Percentiles rank a stretch among this genome's conserved stretches.
phyloP scores from a whole-genome alignment of 345 rosid genomes.

The Psidium friedrichsthalianum region DNA sequence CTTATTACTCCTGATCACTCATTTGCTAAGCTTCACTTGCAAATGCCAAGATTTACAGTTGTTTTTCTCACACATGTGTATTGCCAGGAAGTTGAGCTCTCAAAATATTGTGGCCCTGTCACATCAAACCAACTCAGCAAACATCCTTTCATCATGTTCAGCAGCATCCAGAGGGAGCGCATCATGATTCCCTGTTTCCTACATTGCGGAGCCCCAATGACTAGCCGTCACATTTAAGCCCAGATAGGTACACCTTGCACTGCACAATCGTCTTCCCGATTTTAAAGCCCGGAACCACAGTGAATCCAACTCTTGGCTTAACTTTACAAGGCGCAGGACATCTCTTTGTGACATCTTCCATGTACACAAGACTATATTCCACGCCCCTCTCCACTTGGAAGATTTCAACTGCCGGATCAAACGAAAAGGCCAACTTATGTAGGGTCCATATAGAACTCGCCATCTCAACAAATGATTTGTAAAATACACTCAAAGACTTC shows the following conservation, averaged over 20 bases:
- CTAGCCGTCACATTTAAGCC: conserved; percentile 32
- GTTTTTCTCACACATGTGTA: neutral
- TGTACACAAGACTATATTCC: conserved; percentile 68
- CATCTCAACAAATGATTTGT: conserved; percentile 72
- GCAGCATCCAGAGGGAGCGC: neutral
- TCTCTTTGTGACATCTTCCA: conserved; percentile 64
- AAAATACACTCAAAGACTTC: conserved; percentile 62
- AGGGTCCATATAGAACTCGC: conserved; percentile 80
- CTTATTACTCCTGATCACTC: neutral
- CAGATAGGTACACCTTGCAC: conserved; percentile 64
- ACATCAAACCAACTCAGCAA: neutral
- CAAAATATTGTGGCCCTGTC: neutral
- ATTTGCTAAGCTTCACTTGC: neutral
- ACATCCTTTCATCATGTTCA: neutral
- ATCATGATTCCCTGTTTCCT: neutral
- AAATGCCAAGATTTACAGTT: neutral
- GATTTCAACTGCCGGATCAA: conserved; percentile 77
- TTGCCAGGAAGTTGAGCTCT: neutral
- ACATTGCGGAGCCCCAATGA: neutral
- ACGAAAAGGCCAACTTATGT: conserved; percentile 70
- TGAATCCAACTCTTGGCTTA: conserved; percentile 69
- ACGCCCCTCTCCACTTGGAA: conserved; percentile 78
- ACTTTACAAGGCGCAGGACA: conserved; percentile 15
- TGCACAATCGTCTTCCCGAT: conserved; percentile 64
- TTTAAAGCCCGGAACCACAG: conserved; percentile 87